Conservation (phyloP, 2,329 filamentous ascomycete genomes). For the Pseudogymnoascus sp. region DNA sequence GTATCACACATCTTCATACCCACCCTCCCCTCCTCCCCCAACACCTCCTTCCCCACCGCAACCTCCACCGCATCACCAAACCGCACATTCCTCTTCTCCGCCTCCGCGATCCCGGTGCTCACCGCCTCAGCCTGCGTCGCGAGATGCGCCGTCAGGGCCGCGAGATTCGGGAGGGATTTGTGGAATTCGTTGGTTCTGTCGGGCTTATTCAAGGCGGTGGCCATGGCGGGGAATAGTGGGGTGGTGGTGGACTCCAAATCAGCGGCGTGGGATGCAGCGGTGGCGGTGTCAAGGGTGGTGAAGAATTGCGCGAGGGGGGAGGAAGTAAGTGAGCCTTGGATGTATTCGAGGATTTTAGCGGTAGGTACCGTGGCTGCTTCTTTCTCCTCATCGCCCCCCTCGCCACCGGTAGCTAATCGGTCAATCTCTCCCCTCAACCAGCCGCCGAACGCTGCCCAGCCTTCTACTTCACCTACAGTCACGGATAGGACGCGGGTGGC, state of each 20-base stretch:
- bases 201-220: slow-evolving; percentile 29
- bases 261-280: slow-evolving; percentile 52
- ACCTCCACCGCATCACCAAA: slow-evolving; percentile 45
- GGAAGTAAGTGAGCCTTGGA: slow-evolving; percentile 59
- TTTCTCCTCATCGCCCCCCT: slow-evolving; percentile 64
- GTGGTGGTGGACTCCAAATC: slow-evolving; percentile 33
- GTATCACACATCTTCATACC: slow-evolving; percentile 26
- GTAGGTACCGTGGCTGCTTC: slow-evolving; percentile 65
- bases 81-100: slow-evolving; percentile 59
- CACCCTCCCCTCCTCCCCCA: slow-evolving; percentile 14
- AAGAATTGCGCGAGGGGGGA: slow-evolving; percentile 58
- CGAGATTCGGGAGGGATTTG: slow-evolving; percentile 51
- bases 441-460: slow-evolving; percentile 69
- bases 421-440: slow-evolving; percentile 85
- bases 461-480: slow-evolving; percentile 66
- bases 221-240: slow-evolving; percentile 21
- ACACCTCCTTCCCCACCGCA: slow-evolving; percentile 13
- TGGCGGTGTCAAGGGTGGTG: slow-evolving; percentile 51
- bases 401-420: slow-evolving; percentile 57
- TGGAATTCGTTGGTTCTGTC: slow-evolving; percentile 27
- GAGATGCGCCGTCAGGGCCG: slow-evolving; percentile 54
- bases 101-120: slow-evolving; percentile 61
- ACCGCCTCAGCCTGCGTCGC: slow-evolving; percentile 50
- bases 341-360: slow-evolving; percentile 65
- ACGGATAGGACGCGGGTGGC: slow-evolving; percentile 65